Evolutionary conservation across 148 eudicot species (phyloP).

Genomic region (Gaultheria prostrata): DNA sequence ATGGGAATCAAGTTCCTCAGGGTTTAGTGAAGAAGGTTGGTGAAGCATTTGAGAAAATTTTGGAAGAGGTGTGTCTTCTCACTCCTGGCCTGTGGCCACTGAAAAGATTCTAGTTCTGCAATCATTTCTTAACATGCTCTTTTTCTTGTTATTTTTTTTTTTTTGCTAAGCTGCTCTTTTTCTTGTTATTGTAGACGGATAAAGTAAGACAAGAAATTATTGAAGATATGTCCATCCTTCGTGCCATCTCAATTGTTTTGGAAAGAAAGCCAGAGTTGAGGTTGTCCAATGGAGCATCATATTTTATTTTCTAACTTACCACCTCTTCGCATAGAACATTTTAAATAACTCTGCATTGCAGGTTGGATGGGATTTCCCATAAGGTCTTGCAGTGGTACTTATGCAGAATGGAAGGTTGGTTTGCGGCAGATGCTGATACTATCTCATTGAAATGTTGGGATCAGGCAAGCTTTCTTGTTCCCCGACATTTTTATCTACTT

Average conservation of each 20-base stretch:
- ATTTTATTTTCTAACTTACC: neutral
- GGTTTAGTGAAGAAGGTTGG: conserved; percentile 90
- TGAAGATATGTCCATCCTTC: conserved; percentile 77
- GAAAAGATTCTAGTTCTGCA: neutral
- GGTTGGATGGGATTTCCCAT: conserved; percentile 88
- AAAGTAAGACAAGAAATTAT: conserved; percentile 53
- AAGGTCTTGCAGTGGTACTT: conserved; percentile 99
- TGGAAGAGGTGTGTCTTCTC: conserved; percentile 62
- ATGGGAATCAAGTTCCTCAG: conserved; percentile 87
- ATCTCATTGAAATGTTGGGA: conserved; percentile 93
- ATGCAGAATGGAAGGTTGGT: conserved; percentile 99
- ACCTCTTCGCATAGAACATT: neutral
- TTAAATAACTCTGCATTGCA: conserved; percentile 29
- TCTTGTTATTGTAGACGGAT: conserved; percentile 50
- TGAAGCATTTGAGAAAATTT: conserved; percentile 65
- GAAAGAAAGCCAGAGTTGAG: conserved; percentile 84
- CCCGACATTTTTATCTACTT: neutral
- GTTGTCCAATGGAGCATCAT: conserved; percentile 27
- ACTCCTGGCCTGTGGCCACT: neutral
- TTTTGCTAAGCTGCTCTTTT: no score
- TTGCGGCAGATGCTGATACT: conserved; percentile 97
- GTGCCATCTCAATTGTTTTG: conserved; percentile 74
- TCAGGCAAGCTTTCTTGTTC: conserved; percentile 42
- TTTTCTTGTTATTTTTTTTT: conserved; percentile 12
- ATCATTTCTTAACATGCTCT: conserved; percentile 1